These are phyloP conservation scores for Hydrangea macrophylla DNA, from an alignment of 148 eudicot genomes.

Conservation along the genomic window DNA sequence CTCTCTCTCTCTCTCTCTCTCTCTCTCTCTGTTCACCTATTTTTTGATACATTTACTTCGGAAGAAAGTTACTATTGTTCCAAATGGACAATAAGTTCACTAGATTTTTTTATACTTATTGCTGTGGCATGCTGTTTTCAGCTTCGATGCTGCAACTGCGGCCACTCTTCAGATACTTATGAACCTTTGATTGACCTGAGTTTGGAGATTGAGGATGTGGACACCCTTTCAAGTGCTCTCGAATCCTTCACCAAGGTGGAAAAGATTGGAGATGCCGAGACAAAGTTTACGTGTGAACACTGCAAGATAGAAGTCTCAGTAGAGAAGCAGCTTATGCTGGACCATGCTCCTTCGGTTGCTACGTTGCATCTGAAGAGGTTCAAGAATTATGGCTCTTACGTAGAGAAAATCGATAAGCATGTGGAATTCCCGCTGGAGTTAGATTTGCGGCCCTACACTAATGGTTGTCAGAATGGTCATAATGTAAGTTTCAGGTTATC, in stretches of 20 bases:
- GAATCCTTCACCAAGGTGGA: conserved; percentile 86
- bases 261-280: conserved; percentile 65
- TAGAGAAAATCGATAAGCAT: conserved; percentile 71
- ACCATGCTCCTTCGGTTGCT: conserved; percentile 65
- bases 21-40: too few relatives aligned
- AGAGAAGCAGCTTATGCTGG: conserved; percentile 78
- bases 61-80: too few relatives aligned
- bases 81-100: too few relatives aligned
- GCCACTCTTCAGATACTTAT: conserved; percentile 64
- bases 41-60: too few relatives aligned
- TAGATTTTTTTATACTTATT: too few relatives aligned
- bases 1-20: too few relatives aligned
- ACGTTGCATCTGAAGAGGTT: conserved; percentile 87
- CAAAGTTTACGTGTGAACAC: conserved; percentile 58
- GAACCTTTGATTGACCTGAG: conserved; percentile 76
- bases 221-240: conserved; percentile 52
- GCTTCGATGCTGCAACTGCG: conserved; percentile 78
- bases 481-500: conserved; percentile 37
- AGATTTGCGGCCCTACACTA: conserved; percentile 60
- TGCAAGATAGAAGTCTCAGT: conserved; percentile 73
- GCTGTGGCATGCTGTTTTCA: conserved; percentile 23
- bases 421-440: conserved; percentile 72
- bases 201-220: conserved; percentile 79
- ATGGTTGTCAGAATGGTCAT: conserved; percentile 15
- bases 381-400: conserved; percentile 59